Evolutionary conservation across 352 stramenopile genomes (phyloP), one percentile per base, ranked within the genome.

Genomic region (Pythium sp.): DNA sequence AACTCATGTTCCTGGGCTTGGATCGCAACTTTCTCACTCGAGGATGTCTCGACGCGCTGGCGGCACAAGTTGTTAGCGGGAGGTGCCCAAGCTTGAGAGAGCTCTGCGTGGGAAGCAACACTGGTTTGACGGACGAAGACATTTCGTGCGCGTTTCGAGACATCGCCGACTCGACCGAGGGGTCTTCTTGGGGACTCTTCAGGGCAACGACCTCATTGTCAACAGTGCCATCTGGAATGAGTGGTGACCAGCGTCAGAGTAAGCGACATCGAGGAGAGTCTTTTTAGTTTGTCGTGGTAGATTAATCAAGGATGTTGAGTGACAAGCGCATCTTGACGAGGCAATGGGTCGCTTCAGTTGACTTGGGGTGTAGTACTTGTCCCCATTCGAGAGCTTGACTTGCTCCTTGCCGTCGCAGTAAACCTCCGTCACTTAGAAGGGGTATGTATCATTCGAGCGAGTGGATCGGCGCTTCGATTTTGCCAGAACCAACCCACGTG

Each of bases 71-170:
- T 2, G 34, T 71, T 0, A 47, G 51, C 26, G 69, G 69, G 18
- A 41, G 41, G 2, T 74, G 69, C 46, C 66, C 72, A 0, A 18
- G 36, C 5, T 61, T 78, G 34, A 62, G 61, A 14, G 72, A 78
- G 65, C 62, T 78, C 11, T 72, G 69, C 51, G 57, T 78, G 22
- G 72, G 72, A n/a, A 69, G 71, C 54, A 78, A 76, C 41, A 14
- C 34, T 34, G 60, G 54, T 6, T 60, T 74, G 26, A 47, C 34
- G 6, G 58, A 62, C n/a, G 30, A 22, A 6, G 41, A 62, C 9
- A 64, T 74, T 36, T 57, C 69, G 46, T 41, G 38, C 24, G 65
- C 65, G 60, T 69, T 74, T n/a, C 61, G 62, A 61, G 65, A 69
- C 30, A 56, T 62, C 11, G 69, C 59, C 0, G 69, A 74, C 60